Base-by-base conservation (phyloP, 2,329 filamentous ascomycete genomes). In the Alternaria metachromatica region DNA sequence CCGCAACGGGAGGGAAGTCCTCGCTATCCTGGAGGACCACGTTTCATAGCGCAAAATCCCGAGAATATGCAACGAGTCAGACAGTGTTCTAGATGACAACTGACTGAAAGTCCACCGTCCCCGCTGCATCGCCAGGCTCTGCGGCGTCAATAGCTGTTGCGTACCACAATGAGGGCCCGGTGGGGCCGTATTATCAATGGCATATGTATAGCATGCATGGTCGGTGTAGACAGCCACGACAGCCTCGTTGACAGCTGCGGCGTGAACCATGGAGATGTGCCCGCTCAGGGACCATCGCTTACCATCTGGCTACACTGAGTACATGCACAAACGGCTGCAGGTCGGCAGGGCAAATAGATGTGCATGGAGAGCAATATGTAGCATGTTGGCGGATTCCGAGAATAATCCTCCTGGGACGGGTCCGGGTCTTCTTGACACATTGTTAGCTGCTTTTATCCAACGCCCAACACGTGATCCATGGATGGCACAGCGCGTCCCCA, bases 41-140 rank as follows among this genome's bases (percentile, higher is more conserved):
- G 64, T 67, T 68, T 66, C 67, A 69, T 60, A 61, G 66, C 60
- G 54, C 50, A 61, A 62, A 55, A 53, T 53, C 49, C 55, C 60
- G 58, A 58, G 50, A 65, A 65, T 58, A 53, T 55, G 48, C 26
- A 60, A 56, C 70, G 71, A 73, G 70, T 72, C 71, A 72, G 64
- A 56, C 61, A 62, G 56, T 54, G 64, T 70, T 73, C 71, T 72
- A 68, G 71, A 72, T 60, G 62, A 63, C 50, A 55, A 33, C 55
- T 63, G 58, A 56, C 62, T 55, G 60, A 63, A 55, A 30, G 56
- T 56, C 46, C 66, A 28, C 55, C 43, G 53, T 59, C 63, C 65
- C 66, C 66, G 58, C 66, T 41, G 50, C 59, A 57, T 60, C 46
- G 44, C 41, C 58, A 64, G 67, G 60, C 63, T 57, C 30, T 44